Evolutionary conservation across 306 rosid species (phyloP).

Genomic region (Geum urbanum): DNA sequence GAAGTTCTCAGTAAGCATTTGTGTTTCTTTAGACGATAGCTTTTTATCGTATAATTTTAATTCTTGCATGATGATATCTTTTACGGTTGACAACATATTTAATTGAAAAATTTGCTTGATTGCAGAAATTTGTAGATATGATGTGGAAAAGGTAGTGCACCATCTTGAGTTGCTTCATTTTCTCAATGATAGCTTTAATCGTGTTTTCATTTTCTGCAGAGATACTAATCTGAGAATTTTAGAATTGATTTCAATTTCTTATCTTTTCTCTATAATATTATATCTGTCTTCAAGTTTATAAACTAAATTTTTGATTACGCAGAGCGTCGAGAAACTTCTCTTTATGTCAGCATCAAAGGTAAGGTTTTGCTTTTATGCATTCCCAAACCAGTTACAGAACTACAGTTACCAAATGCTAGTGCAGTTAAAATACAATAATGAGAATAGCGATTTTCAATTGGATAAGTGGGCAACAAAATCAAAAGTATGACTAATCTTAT

Average conservation of each 20-base stretch:
- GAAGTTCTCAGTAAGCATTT: constrained; percentile 33
- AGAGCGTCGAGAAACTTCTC: constrained; percentile 40
- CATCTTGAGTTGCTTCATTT: constrained; percentile 12
- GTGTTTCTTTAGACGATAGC: too few relatives aligned
- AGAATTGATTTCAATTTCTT: not conserved
- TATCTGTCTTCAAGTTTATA: not conserved
- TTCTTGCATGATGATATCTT: not conserved
- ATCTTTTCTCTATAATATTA: not conserved
- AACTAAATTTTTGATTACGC: constrained; percentile 15
- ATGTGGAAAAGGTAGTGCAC: constrained; percentile 31
- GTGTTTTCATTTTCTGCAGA: not conserved
- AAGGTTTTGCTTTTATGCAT: constrained; percentile 12
- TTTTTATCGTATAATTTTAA: too few relatives aligned
- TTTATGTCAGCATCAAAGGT: constrained; percentile 19
- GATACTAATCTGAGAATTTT: not conserved
- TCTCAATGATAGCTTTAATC: not conserved
- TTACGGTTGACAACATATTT: constrained; percentile 4
- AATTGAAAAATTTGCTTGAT: not conserved
- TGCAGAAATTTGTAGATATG: constrained; percentile 43
- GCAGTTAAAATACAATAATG: not conserved
- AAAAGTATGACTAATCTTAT: too few relatives aligned
- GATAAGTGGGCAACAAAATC: not conserved
- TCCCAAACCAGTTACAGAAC: constrained; percentile 1
- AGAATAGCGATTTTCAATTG: not conserved
- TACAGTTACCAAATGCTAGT: not conserved